Evolutionary conservation across 2,329 filamentous ascomycete species (phyloP).

Genomic region (Scedosporium boydii): DNA sequence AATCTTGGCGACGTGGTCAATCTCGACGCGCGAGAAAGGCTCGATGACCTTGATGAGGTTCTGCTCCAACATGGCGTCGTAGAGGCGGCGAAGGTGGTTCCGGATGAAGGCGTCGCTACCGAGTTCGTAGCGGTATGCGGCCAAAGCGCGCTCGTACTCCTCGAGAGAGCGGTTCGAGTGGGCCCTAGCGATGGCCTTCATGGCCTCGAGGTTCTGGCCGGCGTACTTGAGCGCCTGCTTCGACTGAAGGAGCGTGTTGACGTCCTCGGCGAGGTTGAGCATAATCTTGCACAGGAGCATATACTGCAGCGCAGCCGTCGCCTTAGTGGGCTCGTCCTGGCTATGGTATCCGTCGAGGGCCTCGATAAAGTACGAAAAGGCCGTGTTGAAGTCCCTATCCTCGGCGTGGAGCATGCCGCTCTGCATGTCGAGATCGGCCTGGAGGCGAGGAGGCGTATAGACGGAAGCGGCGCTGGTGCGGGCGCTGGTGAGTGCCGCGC

Average conservation of each 20-base stretch:
- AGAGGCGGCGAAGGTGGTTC: conserved; percentile 88
- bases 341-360: conserved; percentile 93
- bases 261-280: conserved; percentile 94
- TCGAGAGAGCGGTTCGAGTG: conserved; percentile 93
- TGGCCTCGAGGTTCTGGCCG: conserved; percentile 90
- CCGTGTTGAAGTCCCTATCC: conserved; percentile 98
- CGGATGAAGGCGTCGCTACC: conserved; percentile 93
- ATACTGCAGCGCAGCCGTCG: conserved; percentile 97
- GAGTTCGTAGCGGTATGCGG: conserved; percentile 84
- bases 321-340: conserved; percentile 78
- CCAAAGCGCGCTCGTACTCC: conserved; percentile 90
- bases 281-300: conserved; percentile 99
- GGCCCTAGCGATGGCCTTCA: conserved; percentile 96
- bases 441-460: conserved; percentile 89
- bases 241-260: conserved; percentile 86
- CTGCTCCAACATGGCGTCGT: conserved; percentile 98
- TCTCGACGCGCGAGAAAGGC: conserved; percentile 94
- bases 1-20: conserved; percentile 94
- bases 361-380: conserved; percentile 98
- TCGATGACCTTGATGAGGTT: conserved; percentile 99
- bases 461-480: conserved; percentile 93
- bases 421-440: conserved; percentile 98
- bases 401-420: conserved; percentile 98
- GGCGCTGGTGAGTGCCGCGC: conserved; percentile 87
- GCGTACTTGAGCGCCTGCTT: conserved; percentile 97